Evolutionary conservation across 1,284 basidiomycete genomes (phyloP).

Genomic region (Peniophora sp.): DNA sequence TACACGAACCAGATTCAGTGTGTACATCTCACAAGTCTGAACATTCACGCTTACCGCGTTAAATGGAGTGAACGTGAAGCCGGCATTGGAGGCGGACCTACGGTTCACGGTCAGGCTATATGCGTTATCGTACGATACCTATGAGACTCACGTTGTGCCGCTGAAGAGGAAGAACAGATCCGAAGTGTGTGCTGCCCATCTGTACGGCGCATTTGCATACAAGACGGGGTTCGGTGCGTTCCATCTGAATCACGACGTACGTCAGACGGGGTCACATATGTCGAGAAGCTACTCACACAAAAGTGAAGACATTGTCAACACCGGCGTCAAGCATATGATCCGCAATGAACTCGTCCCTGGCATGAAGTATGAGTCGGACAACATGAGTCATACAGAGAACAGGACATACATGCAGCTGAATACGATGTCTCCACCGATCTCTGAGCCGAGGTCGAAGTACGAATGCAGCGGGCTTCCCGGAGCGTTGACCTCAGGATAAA

Average conservation of each 20-base stretch:
- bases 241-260: conserved; percentile 22
- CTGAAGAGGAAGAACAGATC: conserved; percentile 37
- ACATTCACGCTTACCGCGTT: conserved; percentile 27
- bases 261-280: conserved; percentile 26
- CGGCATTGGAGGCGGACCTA: conserved; percentile 20
- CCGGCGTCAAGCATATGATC: conserved; percentile 23
- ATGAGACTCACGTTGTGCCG: conserved; percentile 13
- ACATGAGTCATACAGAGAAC: background rate
- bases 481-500: conserved; percentile 30
- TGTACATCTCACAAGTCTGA: no score
- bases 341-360: conserved; percentile 34
- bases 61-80: conserved; percentile 27
- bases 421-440: conserved; percentile 33
- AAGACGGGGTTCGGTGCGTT: conserved; percentile 34
- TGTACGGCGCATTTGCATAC: conserved; percentile 26
- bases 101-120: background rate
- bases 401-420: conserved; percentile 38
- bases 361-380: background rate
- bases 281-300: conserved; percentile 18
- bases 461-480: conserved; percentile 29
- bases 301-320: conserved; percentile 27
- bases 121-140: background rate
- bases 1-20: no score
- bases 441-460: conserved; percentile 32
- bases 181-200: conserved; percentile 36